Base-by-base conservation (phyloP, 73 alveolate genomes). In the Durusdinium trenchii region DNA sequence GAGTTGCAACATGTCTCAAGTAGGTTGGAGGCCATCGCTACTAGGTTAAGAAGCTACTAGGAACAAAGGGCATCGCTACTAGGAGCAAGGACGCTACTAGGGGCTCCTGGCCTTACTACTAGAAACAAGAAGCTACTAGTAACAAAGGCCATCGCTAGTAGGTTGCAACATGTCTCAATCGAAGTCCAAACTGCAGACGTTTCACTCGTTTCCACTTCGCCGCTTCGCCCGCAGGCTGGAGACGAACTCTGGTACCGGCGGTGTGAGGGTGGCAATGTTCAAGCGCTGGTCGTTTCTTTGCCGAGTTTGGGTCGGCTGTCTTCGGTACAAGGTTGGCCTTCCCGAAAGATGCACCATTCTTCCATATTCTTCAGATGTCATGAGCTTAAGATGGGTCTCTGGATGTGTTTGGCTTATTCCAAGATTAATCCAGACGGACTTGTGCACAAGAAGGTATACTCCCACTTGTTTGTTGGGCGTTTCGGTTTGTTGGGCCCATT, bases 181-280 rank as follows among this genome's bases (percentile, higher is more conserved):
- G 23, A 23, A 57, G 69, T 57, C 69, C 69, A 57, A 57, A 57
- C 23, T 57, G n/a, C 73, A 60, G n/a, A 60, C 7, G n/a, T 60
- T 60, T 0, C 4, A 23, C 30, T 67, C 28, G 38, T 67, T 30
- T 67, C 43, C 81, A 26, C 45, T 14, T n/a, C 42, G 3, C n/a
- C 42, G 12, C 42, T 64, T 28, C 9, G 12, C 9, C 30, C 4
- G 1, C 92, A 84, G 94, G 94, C 94, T 1, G 94, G 94, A 18
- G 76, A 84, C 20, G 40, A 84, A 40, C 52, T 84, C 36, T 84
- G 94, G 94, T 84, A 84, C 38, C 94, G 51, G 38, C 73, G 94
- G 26, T 84, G 94, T 38, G 94, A 84, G 40, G 94, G 94, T 45
- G 76, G 76, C 14, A 61, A 84, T 52, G 94, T 84, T 16, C 54